phyloP scores from a whole-genome alignment of 768 basidiomycete genomes.

The Lactifluus hygrophoroides region DNA sequence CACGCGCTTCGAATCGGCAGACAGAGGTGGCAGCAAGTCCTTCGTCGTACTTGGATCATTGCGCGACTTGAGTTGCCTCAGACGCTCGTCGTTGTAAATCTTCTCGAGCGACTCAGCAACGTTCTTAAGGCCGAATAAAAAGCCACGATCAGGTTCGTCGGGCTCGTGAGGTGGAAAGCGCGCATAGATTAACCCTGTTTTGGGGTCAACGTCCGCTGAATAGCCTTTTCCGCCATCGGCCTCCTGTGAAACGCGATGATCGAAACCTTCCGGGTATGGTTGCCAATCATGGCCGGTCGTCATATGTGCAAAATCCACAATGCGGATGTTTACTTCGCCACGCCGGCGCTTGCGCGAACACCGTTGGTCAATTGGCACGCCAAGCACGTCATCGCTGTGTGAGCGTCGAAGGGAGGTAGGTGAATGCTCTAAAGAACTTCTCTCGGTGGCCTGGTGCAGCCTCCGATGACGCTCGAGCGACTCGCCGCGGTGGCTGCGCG shows the following conservation, averaged over 20 bases:
- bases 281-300: conserved; percentile 92
- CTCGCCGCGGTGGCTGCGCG: conserved; percentile 65
- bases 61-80: conserved; percentile 50
- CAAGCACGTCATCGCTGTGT: conserved; percentile 71
- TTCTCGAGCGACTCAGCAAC: conserved; percentile 66
- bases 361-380: conserved; percentile 57
- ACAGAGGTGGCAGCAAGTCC: conserved; percentile 53
- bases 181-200: conserved; percentile 78
- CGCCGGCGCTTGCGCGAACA: conserved; percentile 60
- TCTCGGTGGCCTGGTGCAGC: conserved; percentile 10
- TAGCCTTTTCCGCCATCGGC: conserved; percentile 62
- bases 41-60: conserved; percentile 43
- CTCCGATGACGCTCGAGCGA: conserved; percentile 51
- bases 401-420: conserved; percentile 48
- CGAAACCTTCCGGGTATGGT: conserved; percentile 44
- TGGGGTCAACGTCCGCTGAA: conserved; percentile 71
- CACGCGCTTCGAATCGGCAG: conserved; percentile 68
- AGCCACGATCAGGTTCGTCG: conserved; percentile 86
- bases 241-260: conserved; percentile 34
- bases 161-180: conserved; percentile 92
- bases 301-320: conserved; percentile 98
- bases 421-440: background rate
- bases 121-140: conserved; percentile 83
- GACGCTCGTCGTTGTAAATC: conserved; percentile 84
- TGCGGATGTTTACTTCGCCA: conserved; percentile 90